A percentile compares a stretch with the other conserved stretches of the same genome.
Conservation (phyloP, 495 filamentous ascomycete genomes). For the Penicillium herquei region DNA sequence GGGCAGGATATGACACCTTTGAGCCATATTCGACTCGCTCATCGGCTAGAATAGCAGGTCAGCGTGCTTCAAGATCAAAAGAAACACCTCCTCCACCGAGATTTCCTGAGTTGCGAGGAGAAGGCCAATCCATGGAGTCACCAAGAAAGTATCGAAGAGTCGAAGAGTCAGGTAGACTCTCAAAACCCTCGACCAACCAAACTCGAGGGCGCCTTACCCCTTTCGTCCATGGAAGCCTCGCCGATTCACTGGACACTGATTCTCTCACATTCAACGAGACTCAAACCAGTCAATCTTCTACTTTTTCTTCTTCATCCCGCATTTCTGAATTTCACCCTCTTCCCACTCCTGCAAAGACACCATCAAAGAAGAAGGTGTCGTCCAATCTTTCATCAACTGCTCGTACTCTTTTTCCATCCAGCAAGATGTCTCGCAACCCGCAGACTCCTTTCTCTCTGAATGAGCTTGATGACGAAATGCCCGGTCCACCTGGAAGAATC, state of each 20-base stretch:
- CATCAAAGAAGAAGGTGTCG: slow-evolving; percentile 58
- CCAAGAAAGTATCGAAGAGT: slow-evolving; percentile 18
- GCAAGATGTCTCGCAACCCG: slow-evolving; percentile 33
- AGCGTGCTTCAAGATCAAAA: slow-evolving; percentile 32
- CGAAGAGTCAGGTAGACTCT: background rate
- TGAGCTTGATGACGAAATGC: slow-evolving; percentile 31
- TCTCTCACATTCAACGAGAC: background rate
- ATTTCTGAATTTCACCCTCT: slow-evolving; percentile 51
- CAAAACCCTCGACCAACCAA: background rate
- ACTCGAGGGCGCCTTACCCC: background rate
- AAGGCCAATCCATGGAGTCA: slow-evolving; percentile 12
- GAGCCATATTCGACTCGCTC: slow-evolving; percentile 61
- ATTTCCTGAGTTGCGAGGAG: slow-evolving; percentile 22
- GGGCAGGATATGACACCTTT: slow-evolving; percentile 64
- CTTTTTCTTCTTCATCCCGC: slow-evolving; percentile 5
- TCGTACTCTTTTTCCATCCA: slow-evolving; percentile 71
- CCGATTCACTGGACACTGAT: background rate
- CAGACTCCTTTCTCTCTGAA: slow-evolving; percentile 68
- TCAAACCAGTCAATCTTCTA: slow-evolving; percentile 8
- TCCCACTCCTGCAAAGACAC: slow-evolving; percentile 90
- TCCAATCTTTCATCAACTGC: slow-evolving; percentile 62
- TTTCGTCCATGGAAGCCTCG: no score
- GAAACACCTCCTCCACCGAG: slow-evolving; percentile 41
- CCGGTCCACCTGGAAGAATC: slow-evolving; percentile 37
- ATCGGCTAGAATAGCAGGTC: slow-evolving; percentile 47